Evolutionary conservation across 371 early-diverging fungal genomes (phyloP).

Genomic region (Mucor plumbeus): DNA sequence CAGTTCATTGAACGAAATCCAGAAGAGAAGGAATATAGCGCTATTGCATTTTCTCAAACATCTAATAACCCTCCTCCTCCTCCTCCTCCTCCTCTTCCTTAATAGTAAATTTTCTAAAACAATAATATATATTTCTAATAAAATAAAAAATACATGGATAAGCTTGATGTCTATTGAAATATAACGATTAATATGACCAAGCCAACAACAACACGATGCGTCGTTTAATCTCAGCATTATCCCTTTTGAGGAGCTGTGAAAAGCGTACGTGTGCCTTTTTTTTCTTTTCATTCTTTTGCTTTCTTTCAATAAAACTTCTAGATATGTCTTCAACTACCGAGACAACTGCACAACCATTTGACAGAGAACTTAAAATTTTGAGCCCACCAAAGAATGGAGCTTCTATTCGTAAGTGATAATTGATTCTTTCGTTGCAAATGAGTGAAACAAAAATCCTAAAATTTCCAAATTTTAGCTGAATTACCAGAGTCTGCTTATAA

Average conservation of each 20-base stretch:
- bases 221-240: constrained; percentile 7
- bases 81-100: background rate
- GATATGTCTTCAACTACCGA: constrained; percentile 8
- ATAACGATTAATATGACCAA: no score
- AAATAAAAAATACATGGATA: background rate
- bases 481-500: constrained; percentile 55
- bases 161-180: background rate
- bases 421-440: background rate
- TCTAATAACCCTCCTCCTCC: background rate
- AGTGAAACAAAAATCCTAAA: background rate
- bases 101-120: background rate
- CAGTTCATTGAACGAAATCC: constrained; percentile 77
- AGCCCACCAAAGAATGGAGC: constrained; percentile 40
- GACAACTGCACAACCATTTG: constrained; percentile 11
- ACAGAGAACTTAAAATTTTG: constrained; percentile 41
- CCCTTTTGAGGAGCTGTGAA: background rate
- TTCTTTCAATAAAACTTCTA: background rate
- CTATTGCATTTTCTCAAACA: constrained; percentile 59
- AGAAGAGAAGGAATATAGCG: constrained; percentile 67
- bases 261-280: constrained; percentile 12
- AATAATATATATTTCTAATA: background rate
- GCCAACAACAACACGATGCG: background rate
- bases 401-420: constrained; percentile 28
- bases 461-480: constrained; percentile 28
- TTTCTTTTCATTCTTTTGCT: background rate